These are phyloP conservation scores for Solanum corneliomulleri DNA, from an alignment of 257 asterid genomes.

Conservation along the genomic window DNA sequence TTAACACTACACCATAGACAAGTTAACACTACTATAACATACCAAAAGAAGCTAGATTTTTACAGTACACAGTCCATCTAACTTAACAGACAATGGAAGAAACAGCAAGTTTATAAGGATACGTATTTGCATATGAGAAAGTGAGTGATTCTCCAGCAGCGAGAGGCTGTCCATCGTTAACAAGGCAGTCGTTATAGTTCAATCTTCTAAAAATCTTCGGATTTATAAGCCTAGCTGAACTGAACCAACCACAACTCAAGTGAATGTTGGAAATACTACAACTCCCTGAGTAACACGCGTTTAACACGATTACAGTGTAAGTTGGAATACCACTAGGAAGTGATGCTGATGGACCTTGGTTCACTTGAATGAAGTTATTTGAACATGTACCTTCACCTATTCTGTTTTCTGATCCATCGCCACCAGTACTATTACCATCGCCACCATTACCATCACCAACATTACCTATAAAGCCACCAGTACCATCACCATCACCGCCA, in stretches of 20 bases:
- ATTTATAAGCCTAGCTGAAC: slow-evolving; percentile 44
- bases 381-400: slow-evolving; percentile 22
- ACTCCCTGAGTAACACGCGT: slow-evolving; percentile 29
- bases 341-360: slow-evolving; percentile 34
- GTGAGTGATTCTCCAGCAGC: slow-evolving; percentile 21
- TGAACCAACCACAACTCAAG: slow-evolving; percentile 66
- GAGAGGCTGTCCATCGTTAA: slow-evolving; percentile 47
- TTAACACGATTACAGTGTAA: slow-evolving; percentile 35
- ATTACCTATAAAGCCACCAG: background rate
- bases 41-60: background rate
- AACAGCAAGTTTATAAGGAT: slow-evolving; percentile 32
- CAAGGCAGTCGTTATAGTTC: slow-evolving; percentile 44
- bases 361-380: slow-evolving; percentile 23
- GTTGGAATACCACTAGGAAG: slow-evolving; percentile 70
- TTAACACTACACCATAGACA: background rate
- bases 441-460: background rate
- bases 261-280: slow-evolving; percentile 56
- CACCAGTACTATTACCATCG: background rate
- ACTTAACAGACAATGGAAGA: slow-evolving; percentile 29
- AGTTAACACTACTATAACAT: background rate
- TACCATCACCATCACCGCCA: background rate
- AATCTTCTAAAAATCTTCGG: slow-evolving; percentile 44
- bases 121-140: slow-evolving; percentile 65
- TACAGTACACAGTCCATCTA: background rate
- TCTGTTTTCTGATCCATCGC: slow-evolving; percentile 18